A percentile compares a stretch with the other conserved stretches of the same genome.
Conservation (phyloP, 331 rosid genomes). For the Prunus yedoensis region DNA sequence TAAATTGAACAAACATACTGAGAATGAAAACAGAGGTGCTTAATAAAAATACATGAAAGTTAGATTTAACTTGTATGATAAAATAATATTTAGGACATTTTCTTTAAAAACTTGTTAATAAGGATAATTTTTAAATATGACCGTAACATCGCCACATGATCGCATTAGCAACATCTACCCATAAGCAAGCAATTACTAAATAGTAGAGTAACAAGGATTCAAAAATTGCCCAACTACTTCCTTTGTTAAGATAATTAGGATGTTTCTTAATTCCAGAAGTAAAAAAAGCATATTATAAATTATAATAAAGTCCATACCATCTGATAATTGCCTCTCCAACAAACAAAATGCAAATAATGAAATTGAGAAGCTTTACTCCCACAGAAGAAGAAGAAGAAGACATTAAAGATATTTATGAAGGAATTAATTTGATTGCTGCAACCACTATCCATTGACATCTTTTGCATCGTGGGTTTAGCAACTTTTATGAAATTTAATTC, state of each 20-base stretch:
- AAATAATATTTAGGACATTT: too few relatives aligned
- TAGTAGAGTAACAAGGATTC: not conserved
- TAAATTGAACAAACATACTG: not conserved
- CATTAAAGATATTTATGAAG: slow-evolving; percentile 2
- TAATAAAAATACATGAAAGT: not conserved
- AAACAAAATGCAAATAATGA: not conserved
- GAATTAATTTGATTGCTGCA: slow-evolving; percentile 1
- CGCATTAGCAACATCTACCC: slow-evolving; percentile 1
- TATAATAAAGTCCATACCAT: not conserved
- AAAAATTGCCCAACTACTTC: slow-evolving; percentile 8
- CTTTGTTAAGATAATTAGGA: not conserved
- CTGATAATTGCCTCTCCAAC: slow-evolving; percentile 4
- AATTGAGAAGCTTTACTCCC: not conserved
- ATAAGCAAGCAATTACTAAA: not conserved
- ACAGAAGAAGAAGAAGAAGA: not conserved
- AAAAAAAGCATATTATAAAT: not conserved
- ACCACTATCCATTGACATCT: too few relatives aligned
- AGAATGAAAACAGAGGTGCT: not conserved
- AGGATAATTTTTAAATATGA: too few relatives aligned
- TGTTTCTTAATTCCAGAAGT: not conserved
- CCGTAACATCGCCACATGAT: not conserved
- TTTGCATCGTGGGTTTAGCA: not conserved
- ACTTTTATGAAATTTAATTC: slow-evolving; percentile 2
- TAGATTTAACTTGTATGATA: not conserved
- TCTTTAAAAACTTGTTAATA: too few relatives aligned